Percentiles rank a stretch among this genome's conserved stretches.
phyloP scores from a whole-genome alignment of 1,284 basidiomycete genomes.

The Anthracocystis panici-leucophaei region DNA sequence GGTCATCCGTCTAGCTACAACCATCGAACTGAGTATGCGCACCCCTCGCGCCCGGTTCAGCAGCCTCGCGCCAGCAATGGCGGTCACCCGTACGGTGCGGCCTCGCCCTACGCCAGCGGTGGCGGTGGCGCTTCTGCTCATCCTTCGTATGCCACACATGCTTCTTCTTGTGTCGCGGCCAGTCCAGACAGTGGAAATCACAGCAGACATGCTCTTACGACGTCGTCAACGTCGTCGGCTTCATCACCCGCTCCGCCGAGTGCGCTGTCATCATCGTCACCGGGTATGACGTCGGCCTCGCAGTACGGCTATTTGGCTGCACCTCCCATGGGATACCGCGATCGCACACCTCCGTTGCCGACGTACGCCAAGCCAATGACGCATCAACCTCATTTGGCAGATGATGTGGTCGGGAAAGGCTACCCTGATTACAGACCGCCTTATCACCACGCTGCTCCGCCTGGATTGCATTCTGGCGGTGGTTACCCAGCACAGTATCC shows the following conservation, averaged over 20 bases:
- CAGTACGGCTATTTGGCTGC: slow-evolving; percentile 34
- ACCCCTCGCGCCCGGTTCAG: slow-evolving; percentile 6
- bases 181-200: slow-evolving; percentile 1
- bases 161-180: background rate
- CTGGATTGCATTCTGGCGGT: slow-evolving; percentile 7
- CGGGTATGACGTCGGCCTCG: slow-evolving; percentile 3
- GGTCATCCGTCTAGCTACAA: slow-evolving; percentile 1
- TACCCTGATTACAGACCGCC: slow-evolving; percentile 36
- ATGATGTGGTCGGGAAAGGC: background rate
- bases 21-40: slow-evolving; percentile 11
- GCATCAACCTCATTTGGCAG: slow-evolving; percentile 18
- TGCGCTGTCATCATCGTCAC: slow-evolving; percentile 2
- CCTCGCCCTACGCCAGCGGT: background rate
- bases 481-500: slow-evolving; percentile 9
- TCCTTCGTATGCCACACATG: slow-evolving; percentile 1
- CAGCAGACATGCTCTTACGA: background rate
- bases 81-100: slow-evolving; percentile 1
- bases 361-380: slow-evolving; percentile 28
- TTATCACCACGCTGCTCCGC: slow-evolving; percentile 28
- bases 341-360: slow-evolving; percentile 30
- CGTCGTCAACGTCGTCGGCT: background rate
- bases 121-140: background rate
- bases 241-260: background rate
- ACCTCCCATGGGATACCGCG: slow-evolving; percentile 15
- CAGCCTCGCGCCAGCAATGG: background rate